Evolutionary conservation across 164 flowering plant species (phyloP), one percentile per base, ranked within the genome.

Genomic region (Chloranthus sessilifolius): DNA sequence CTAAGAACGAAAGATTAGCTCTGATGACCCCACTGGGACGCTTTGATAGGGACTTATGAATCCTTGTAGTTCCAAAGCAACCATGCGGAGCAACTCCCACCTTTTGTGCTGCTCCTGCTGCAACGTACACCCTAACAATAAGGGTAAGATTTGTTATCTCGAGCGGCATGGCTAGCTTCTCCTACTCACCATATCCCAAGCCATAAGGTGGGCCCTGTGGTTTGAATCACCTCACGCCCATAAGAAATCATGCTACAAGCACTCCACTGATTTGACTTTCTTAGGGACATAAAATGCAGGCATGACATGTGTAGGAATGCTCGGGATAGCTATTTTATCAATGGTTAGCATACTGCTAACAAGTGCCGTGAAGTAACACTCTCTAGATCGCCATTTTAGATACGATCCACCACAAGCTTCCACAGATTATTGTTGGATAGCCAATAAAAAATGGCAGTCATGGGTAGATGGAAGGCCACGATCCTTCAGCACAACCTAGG

Each of bases 381-480:
- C 12, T 33, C 36, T 12, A 33, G 36, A 7, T 12, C 36, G 36
- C 36, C 36, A 33, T 33, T 33, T 33, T 33, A 12, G 36, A 33
- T 12, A 33, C 36, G 36, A 33, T 33, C 36, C 36, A 33, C 36
- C 36, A 33, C 36, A 33, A 7, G 36, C 36, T 33, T 33, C 36
- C 36, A 33, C 36, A 33, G 7, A 33, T 33, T 33, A 33, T 12
- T 33, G 36, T 12, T 33, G 12, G 36, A 33, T 33, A 7, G 7
- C 36, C 36, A 33, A 33, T 33, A 7, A 33, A 33, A 33, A 33
- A 12, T 33, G 36, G 36, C 36, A 33, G 36, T 33, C 36, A 7
- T 33, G 12, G 36, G 36, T 33, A 33, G 36, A 33, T 33, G 36
- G 36, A 33, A 33, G 36, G 36, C 36, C 36, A 33, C 12, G 36